Conservation (phyloP, 2,329 filamentous ascomycete species). For the Sphaerostilbella broomeana region DNA sequence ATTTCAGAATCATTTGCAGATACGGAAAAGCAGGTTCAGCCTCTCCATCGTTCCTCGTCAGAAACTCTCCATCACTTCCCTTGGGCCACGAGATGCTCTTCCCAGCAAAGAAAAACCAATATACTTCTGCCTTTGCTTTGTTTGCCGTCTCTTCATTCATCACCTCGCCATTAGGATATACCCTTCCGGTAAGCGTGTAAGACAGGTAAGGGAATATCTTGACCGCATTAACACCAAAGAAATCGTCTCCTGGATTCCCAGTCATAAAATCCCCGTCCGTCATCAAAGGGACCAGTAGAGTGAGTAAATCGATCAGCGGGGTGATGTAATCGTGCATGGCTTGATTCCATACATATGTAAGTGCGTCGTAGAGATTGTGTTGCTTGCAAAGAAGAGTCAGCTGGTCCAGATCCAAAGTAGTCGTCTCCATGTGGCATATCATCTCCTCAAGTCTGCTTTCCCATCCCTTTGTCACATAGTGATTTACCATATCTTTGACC, state of each 20-base stretch:
- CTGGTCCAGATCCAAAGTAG: slow-evolving; percentile 89
- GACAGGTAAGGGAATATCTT: slow-evolving; percentile 96
- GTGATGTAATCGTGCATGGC: slow-evolving; percentile 85
- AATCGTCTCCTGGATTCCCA: slow-evolving; percentile 52
- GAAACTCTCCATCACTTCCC: slow-evolving; percentile 52
- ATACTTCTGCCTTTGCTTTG: slow-evolving; percentile 79
- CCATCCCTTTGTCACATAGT: slow-evolving; percentile 71
- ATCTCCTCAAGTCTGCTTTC: slow-evolving; percentile 83
- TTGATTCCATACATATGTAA: slow-evolving; percentile 96
- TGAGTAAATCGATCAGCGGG: slow-evolving; percentile 75
- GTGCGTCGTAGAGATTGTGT: slow-evolving; percentile 85
- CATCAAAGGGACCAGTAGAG: slow-evolving; percentile 57
- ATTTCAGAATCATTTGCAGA: slow-evolving; percentile 74
- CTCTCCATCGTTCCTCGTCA: slow-evolving; percentile 49
- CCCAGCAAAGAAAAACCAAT: slow-evolving; percentile 89
- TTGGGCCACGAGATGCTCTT: slow-evolving; percentile 70
- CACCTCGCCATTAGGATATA: slow-evolving; percentile 79
- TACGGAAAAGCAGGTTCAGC: slow-evolving; percentile 77
- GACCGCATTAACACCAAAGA: slow-evolving; percentile 63
- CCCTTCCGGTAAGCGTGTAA: slow-evolving; percentile 78
- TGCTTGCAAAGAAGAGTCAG: slow-evolving; percentile 86
- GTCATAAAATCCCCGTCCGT: slow-evolving; percentile 47
- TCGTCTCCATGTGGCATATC: slow-evolving; percentile 85
- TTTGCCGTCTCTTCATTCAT: slow-evolving; percentile 67
- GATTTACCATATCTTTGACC: slow-evolving; percentile 76